Conservation (phyloP, 2,329 filamentous ascomycete genomes). For the Aspergillus novofumigatus region DNA sequence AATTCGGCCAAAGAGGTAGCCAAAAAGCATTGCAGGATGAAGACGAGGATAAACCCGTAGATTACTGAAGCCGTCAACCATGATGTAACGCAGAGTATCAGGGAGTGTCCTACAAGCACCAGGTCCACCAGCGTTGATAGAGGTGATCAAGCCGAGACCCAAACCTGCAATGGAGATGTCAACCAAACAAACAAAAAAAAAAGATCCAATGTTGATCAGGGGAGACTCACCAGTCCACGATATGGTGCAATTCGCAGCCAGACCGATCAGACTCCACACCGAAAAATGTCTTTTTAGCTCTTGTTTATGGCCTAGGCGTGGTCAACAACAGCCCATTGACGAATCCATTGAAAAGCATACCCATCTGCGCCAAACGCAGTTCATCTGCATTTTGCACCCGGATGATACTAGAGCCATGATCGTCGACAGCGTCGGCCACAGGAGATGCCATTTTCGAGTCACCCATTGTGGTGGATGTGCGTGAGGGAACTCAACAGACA, state of each 20-base stretch:
- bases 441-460: conserved; percentile 5
- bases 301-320: conserved; percentile 42
- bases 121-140: conserved; percentile 47
- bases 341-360: conserved; percentile 19
- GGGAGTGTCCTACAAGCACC: conserved; percentile 30
- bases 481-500: not conserved
- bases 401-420: conserved; percentile 7
- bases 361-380: conserved; percentile 44
- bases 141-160: conserved; percentile 44
- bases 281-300: conserved; percentile 48
- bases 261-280: conserved; percentile 45
- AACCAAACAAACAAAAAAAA: too few relatives aligned
- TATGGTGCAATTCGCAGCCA: conserved; percentile 49
- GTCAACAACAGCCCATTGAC: not conserved
- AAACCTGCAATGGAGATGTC: conserved; percentile 22
- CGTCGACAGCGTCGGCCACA: not conserved
- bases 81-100: not conserved
- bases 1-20: conserved; percentile 47
- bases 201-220: too few relatives aligned
- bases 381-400: conserved; percentile 36
- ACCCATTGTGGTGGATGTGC: conserved; percentile 9
- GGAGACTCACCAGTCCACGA: conserved; percentile 42
- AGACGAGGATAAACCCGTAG: conserved; percentile 49
- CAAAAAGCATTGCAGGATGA: conserved; percentile 45
- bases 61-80: conserved; percentile 36